These are phyloP conservation scores for Arxiozyma bovina DNA, from an alignment of 1,139 yeast genomes.

Conservation along the genomic window DNA sequence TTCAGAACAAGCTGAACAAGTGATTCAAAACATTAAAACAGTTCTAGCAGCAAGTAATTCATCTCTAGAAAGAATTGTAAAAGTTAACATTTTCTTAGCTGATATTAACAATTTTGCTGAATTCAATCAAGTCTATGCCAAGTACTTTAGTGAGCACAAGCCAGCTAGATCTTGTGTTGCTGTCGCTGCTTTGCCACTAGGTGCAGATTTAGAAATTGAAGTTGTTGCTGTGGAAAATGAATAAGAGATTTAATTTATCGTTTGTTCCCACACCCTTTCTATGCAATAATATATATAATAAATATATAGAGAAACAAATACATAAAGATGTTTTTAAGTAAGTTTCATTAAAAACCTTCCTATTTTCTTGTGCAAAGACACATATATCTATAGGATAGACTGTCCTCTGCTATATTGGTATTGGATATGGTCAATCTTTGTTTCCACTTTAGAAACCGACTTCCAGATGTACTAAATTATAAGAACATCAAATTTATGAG, in stretches of 20 bases:
- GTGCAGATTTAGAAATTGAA: slow-evolving; percentile 65
- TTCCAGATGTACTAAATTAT: background rate
- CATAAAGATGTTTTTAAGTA: too few relatives aligned
- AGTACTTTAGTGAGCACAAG: slow-evolving; percentile 71
- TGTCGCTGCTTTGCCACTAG: slow-evolving; percentile 78
- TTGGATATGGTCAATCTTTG: background rate
- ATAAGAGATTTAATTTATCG: background rate
- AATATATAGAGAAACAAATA: background rate
- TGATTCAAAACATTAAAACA: slow-evolving; percentile 63
- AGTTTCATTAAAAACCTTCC: background rate
- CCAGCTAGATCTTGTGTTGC: slow-evolving; percentile 97
- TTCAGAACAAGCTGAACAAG: slow-evolving; percentile 79
- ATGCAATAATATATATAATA: too few relatives aligned
- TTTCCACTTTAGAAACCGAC: too few relatives aligned
- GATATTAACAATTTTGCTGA: slow-evolving; percentile 77
- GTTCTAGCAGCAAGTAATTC: slow-evolving; percentile 80
- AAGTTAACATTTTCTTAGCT: slow-evolving; percentile 78
- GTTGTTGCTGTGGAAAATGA: slow-evolving; percentile 50
- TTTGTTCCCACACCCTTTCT: background rate
- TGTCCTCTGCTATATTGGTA: background rate
- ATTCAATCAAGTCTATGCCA: slow-evolving; percentile 74
- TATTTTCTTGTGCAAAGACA: too few relatives aligned
- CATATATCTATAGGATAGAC: background rate
- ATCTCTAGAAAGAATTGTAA: slow-evolving; percentile 69
- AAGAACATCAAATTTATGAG: too few relatives aligned